These are phyloP conservation scores for Pterocarpus macrocarpus DNA, from an alignment of 306 rosid genomes.

Conservation along the genomic window DNA sequence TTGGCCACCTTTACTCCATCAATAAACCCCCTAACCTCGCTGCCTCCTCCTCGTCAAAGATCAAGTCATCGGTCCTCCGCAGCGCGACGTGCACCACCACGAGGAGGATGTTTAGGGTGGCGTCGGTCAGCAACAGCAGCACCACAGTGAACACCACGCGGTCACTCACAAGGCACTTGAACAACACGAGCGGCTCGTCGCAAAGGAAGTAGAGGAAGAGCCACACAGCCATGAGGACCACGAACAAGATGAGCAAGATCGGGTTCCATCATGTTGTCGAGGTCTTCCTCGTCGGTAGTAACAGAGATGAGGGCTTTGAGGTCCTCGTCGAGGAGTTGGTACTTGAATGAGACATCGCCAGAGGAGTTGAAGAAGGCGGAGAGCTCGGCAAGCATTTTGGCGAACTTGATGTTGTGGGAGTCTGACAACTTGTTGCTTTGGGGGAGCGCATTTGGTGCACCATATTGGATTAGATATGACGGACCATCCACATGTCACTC, in stretches of 20 bases:
- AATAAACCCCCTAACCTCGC: not conserved
- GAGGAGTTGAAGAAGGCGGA: too few species aligned
- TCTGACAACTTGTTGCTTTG: too few species aligned
- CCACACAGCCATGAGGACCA: conserved; percentile 62
- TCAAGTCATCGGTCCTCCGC: conserved; percentile 65
- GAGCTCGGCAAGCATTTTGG: too few species aligned
- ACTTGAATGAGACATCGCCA: too few species aligned
- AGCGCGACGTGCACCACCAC: conserved; percentile 64
- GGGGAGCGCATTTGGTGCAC: too few species aligned
- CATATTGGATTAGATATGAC: too few species aligned
- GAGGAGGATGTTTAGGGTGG: conserved; percentile 57
- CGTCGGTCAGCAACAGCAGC: conserved; percentile 62
- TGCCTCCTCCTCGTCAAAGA: conserved; percentile 64
- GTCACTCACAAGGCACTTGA: conserved; percentile 62
- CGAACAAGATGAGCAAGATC: conserved; percentile 74
- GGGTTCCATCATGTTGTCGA: conserved; percentile 58
- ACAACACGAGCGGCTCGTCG: conserved; percentile 65
- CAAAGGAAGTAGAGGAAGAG: conserved; percentile 84
- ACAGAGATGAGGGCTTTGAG: too few species aligned
- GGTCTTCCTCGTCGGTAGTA: too few species aligned
- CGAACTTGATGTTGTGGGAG: too few species aligned
- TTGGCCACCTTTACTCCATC: too few species aligned
- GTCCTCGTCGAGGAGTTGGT: too few species aligned
- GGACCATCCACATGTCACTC: too few species aligned
- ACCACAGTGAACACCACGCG: conserved; percentile 65